Evolutionary conservation across 2,329 filamentous ascomycete species (phyloP).

Genomic region (Geosmithia putterillii): DNA sequence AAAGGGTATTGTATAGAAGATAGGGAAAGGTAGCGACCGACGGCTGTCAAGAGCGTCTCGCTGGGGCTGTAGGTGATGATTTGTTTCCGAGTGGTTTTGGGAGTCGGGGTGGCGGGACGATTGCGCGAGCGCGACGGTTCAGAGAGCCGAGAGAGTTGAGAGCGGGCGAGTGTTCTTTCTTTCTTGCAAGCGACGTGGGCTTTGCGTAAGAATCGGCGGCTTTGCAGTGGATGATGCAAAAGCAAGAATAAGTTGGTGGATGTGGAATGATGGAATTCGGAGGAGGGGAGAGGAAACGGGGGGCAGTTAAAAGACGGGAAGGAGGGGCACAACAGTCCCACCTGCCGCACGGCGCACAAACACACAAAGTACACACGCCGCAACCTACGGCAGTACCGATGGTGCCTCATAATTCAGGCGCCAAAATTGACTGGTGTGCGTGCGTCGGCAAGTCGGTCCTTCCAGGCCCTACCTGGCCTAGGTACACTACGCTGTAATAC

Average conservation of each 20-base stretch:
- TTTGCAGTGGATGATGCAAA: not conserved
- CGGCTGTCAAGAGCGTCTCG: constrained; percentile 2
- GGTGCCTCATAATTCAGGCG: not conserved
- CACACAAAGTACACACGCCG: not conserved
- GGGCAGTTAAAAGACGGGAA: constrained; percentile 2
- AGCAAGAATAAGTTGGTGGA: not conserved
- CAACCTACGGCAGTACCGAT: not conserved
- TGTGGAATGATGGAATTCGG: not conserved
- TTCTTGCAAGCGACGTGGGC: not conserved
- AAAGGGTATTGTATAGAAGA: constrained; percentile 28
- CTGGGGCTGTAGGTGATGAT: not conserved
- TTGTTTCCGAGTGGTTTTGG: not conserved
- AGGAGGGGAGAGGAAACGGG: not conserved
- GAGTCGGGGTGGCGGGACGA: not conserved
- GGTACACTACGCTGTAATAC: too few species aligned
- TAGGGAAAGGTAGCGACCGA: constrained; percentile 2
- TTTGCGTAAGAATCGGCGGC: not conserved
- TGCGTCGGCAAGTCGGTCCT: too few species aligned
- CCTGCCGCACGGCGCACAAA: not conserved
- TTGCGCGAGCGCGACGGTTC: not conserved
- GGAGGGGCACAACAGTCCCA: constrained; percentile 1
- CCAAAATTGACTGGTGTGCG: not conserved
- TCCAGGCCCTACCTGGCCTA: not conserved
- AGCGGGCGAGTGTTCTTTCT: not conserved
- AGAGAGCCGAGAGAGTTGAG: not conserved